Conservation (phyloP, 2,329 filamentous ascomycete genomes). For the Calonectria henricotiae region DNA sequence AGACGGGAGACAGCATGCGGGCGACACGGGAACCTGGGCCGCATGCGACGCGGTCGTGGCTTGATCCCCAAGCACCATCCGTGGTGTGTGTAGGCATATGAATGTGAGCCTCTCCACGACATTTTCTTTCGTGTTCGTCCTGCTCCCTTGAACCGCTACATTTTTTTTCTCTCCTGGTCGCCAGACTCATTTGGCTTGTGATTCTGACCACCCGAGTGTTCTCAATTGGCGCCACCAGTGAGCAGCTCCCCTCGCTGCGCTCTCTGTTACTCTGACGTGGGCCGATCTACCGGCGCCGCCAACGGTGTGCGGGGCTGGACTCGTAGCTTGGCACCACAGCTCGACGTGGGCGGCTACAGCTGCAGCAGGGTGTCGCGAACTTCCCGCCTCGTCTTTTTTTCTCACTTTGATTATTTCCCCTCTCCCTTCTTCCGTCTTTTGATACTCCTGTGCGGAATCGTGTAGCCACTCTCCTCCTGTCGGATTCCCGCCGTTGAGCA, state of each 20-base stretch:
- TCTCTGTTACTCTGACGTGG: conserved; percentile 21
- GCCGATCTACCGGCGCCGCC: conserved; percentile 11
- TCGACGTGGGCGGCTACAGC: conserved; percentile 38
- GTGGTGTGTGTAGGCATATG: conserved; percentile 2
- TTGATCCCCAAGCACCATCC: conserved; percentile 3
- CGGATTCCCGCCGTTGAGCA: conserved; percentile 4
- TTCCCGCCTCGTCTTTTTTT: conserved; percentile 22
- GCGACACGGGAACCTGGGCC: conserved; percentile 29
- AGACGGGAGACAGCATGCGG: conserved; percentile 9
- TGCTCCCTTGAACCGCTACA: neutral
- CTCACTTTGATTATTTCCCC: conserved; percentile 18
- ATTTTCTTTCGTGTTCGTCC: neutral
- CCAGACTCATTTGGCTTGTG: neutral
- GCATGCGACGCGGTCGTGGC: conserved; percentile 28
- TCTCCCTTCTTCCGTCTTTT: neutral
- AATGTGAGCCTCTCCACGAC: neutral
- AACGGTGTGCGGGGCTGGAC: conserved; percentile 36
- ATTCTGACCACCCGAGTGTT: conserved; percentile 1
- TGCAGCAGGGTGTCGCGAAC: conserved; percentile 29
- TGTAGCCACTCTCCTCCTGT: neutral
- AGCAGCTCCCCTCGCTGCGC: neutral
- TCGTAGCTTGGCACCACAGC: conserved; percentile 37
- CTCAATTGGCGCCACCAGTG: conserved; percentile 16
- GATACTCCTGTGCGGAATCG: neutral
- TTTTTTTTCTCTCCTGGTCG: neutral